Conservation (phyloP, 2,329 filamentous ascomycete genomes). For the Geosmithia putterillii region DNA sequence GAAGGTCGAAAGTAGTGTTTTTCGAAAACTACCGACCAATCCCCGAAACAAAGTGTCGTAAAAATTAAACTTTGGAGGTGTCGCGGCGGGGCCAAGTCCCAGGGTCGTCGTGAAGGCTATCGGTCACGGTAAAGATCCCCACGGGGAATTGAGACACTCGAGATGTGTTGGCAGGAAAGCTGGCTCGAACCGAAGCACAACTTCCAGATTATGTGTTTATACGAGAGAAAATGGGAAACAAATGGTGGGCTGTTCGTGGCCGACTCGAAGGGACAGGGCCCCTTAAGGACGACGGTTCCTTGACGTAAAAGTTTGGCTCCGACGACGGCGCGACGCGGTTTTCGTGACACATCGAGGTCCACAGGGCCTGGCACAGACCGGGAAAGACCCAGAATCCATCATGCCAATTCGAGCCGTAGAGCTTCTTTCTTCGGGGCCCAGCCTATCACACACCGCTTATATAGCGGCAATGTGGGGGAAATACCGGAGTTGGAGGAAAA, state of each 20-base stretch:
- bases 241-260: neutral
- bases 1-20: too few species aligned
- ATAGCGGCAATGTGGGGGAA: neutral
- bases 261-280: neutral
- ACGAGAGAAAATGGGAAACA: neutral
- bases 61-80: neutral
- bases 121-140: neutral
- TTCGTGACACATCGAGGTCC: neutral
- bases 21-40: too few species aligned
- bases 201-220: neutral
- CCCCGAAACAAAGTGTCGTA: too few species aligned
- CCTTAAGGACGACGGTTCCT: neutral
- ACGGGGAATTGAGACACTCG: neutral
- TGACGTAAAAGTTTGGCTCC: constrained; percentile 1
- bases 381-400: neutral
- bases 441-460: neutral
- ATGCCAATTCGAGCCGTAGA: neutral
- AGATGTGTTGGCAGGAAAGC: too few species aligned
- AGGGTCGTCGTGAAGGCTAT: neutral
- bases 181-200: neutral
- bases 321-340: neutral
- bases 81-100: neutral
- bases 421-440: neutral
- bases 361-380: neutral
- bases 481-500: neutral